Evolutionary conservation across 257 asterid species (phyloP).

Genomic region (Salvia miltiorrhiza): DNA sequence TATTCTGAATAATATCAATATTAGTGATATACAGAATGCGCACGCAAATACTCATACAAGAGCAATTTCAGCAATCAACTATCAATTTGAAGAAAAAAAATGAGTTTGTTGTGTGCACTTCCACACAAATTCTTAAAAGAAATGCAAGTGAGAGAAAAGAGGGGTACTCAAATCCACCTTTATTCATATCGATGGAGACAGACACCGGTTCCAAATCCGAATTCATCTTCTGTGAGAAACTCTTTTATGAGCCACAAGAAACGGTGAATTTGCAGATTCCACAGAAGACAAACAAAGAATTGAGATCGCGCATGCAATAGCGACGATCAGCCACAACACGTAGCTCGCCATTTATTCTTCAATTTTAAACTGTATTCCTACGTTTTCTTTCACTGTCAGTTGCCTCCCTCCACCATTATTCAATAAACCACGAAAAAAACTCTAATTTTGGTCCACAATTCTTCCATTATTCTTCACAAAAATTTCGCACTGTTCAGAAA

Average conservation of each 20-base stretch:
- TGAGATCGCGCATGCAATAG: conserved; percentile 19
- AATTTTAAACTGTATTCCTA: background rate
- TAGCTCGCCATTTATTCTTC: conserved; percentile 31
- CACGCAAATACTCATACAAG: too few species aligned
- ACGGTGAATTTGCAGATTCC: conserved; percentile 35
- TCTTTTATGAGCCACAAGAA: conserved; percentile 53
- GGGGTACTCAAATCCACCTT: conserved; percentile 43
- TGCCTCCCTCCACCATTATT: too few species aligned
- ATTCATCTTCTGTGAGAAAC: conserved; percentile 36
- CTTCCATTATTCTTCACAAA: too few species aligned
- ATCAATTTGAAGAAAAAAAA: background rate
- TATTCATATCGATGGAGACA: conserved; percentile 52
- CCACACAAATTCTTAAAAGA: background rate
- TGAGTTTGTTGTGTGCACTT: background rate
- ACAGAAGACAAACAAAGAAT: conserved; percentile 20
- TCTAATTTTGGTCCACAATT: too few species aligned
- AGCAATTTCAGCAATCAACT: background rate
- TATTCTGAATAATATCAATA: too few species aligned
- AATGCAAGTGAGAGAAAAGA: background rate
- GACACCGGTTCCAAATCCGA: conserved; percentile 40
- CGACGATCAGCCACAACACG: conserved; percentile 12
- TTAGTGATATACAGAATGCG: too few species aligned
- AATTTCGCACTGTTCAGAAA: too few species aligned
- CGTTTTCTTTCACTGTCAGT: background rate
- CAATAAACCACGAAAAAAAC: too few species aligned